These are phyloP conservation scores for Cucumis hystrix DNA, from an alignment of 306 rosid species.

Conservation along the genomic window DNA sequence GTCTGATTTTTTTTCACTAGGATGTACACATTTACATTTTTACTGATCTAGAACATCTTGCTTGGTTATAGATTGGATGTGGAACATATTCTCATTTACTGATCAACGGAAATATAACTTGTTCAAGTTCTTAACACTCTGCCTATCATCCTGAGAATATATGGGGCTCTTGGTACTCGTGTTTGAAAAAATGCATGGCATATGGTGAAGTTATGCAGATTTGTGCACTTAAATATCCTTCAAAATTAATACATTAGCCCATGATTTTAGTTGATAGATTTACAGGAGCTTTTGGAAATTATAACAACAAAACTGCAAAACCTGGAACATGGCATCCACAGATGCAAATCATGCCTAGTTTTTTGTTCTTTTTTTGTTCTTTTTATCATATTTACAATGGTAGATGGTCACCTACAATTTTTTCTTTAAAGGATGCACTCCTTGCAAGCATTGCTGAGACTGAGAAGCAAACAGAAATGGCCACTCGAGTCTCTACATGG, in stretches of 20 bases:
- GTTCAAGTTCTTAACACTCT: background rate
- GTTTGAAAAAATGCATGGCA: background rate
- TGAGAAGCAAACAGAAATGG: slow-evolving; percentile 85
- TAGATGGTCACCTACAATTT: background rate
- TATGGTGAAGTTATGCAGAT: background rate
- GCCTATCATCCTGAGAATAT: background rate
- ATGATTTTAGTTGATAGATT: background rate
- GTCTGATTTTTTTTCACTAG: background rate
- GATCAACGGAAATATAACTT: background rate
- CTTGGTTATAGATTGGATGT: background rate
- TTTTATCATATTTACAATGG: background rate
- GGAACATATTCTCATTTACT: background rate
- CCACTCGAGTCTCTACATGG: slow-evolving; percentile 77
- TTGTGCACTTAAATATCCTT: background rate
- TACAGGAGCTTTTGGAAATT: background rate
- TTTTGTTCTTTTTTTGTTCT: background rate
- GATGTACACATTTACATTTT: background rate
- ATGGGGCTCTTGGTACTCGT: background rate
- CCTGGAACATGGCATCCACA: background rate
- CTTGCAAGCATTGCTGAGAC: slow-evolving; percentile 81
- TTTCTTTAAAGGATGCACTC: slow-evolving; percentile 44
- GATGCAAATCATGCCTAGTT: background rate
- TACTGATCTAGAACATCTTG: background rate
- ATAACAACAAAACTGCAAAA: background rate
- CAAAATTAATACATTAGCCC: background rate